Evolutionary conservation across 148 eudicot genomes (phyloP).

Genomic region (Rhododendron simsii): DNA sequence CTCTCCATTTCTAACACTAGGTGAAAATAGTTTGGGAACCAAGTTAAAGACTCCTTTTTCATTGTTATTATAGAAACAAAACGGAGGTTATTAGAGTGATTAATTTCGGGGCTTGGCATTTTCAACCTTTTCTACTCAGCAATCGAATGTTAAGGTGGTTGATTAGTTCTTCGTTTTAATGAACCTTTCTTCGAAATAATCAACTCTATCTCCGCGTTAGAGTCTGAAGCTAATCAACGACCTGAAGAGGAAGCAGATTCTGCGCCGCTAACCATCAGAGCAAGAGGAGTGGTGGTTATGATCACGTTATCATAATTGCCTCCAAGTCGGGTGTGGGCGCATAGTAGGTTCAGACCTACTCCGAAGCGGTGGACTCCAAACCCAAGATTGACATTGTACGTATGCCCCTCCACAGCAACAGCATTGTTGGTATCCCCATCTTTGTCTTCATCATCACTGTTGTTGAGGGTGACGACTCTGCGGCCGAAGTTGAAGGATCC

Average conservation of each 20-base stretch:
- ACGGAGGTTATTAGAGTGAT: too few species aligned
- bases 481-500: neutral
- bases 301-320: neutral
- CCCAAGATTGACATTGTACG: neutral
- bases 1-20: too few species aligned
- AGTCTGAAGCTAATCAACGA: neutral
- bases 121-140: too few species aligned
- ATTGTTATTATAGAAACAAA: too few species aligned
- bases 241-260: neutral
- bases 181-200: too few species aligned
- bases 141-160: too few species aligned
- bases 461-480: neutral
- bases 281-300: neutral
- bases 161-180: too few species aligned
- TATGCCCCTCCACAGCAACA: neutral
- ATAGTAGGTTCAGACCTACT: neutral
- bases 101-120: too few species aligned
- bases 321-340: neutral
- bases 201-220: neutral
- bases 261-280: neutral
- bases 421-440: neutral
- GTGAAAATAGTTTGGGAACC: too few species aligned
- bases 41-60: too few species aligned
- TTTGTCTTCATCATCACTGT: neutral
- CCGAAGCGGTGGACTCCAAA: neutral